Base-by-base conservation (phyloP, 768 basidiomycete genomes). In the Trametes punicea region DNA sequence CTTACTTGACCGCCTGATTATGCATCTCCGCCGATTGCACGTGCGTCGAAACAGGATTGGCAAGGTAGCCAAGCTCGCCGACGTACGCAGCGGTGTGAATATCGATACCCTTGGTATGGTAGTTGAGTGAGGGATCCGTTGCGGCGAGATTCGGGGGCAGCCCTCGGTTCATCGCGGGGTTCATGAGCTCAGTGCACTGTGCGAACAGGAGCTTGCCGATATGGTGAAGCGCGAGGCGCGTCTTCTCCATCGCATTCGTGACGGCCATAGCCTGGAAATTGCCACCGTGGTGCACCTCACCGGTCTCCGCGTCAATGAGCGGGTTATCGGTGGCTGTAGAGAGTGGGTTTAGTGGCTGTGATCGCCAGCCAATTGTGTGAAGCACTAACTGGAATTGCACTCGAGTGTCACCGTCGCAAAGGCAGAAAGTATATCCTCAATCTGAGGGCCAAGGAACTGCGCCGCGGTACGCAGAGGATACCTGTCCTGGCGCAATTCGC, bases 1-100 rank as follows among this genome's bases (percentile, higher is more conserved):
- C 87, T 57, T 60, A 90, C 88, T 94, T 94, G 70, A 94, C 81
- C 40, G 92, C 88, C 70, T 94, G 92, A 63, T 94, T 94, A 67
- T 92, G 89, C 88, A 93, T 90, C 72, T 94, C 91, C 1, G 91
- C 91, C 2, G 86, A 87, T 64, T 93, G 90, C 46, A 91, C 83
- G 62, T 88, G 86, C 0, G 89, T 90, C 2, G 87, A 87, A 10
- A 93, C 90, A 0, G 92, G 90, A 73, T 82, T 89, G 18, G 88
- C 91, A 23, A 93, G 79, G 65, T 80, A 85, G 26, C 90, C 91
- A 29, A 94, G 80, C 70, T 94, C 92, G 42, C 85, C 77, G 2
- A 85, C 80, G 67, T 94, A 93, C 0, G 92, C 85, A 8, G 92
- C 90, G 5, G 82, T 78, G 39, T 85, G 88, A 57, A 94, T 93